These are phyloP conservation scores for Eucalyptus dawsonii DNA, from an alignment of 345 rosid species.

Conservation along the genomic window DNA sequence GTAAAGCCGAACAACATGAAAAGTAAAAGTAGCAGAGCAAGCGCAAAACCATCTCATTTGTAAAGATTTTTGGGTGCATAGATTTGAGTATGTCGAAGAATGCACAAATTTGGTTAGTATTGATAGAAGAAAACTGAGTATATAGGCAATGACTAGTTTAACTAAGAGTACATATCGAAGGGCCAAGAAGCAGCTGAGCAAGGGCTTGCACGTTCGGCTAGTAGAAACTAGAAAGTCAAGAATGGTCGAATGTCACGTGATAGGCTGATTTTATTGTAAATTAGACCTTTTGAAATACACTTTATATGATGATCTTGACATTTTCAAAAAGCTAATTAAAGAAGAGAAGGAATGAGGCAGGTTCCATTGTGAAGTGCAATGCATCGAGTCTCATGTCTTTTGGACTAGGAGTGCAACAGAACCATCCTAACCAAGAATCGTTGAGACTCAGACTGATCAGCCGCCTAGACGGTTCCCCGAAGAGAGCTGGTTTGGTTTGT, in stretches of 20 bases:
- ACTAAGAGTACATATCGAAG: neutral
- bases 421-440: fast-evolving
- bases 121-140: neutral
- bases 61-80: neutral
- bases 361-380: neutral
- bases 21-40: neutral
- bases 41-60: neutral
- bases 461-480: fast-evolving
- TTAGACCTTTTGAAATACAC: neutral
- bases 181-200: neutral
- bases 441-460: fast-evolving
- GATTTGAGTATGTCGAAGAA: neutral
- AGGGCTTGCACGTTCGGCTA: neutral
- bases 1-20: neutral
- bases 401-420: neutral
- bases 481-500: too few relatives aligned
- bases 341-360: neutral
- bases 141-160: neutral
- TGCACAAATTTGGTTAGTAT: neutral
- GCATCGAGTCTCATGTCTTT: neutral
- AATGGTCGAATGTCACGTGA: neutral
- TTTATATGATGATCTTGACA: neutral
- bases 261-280: neutral
- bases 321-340: too few relatives aligned
- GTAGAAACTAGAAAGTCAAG: neutral